phyloP scores from a whole-genome alignment of 306 rosid species.

The Benincasa hispida region DNA sequence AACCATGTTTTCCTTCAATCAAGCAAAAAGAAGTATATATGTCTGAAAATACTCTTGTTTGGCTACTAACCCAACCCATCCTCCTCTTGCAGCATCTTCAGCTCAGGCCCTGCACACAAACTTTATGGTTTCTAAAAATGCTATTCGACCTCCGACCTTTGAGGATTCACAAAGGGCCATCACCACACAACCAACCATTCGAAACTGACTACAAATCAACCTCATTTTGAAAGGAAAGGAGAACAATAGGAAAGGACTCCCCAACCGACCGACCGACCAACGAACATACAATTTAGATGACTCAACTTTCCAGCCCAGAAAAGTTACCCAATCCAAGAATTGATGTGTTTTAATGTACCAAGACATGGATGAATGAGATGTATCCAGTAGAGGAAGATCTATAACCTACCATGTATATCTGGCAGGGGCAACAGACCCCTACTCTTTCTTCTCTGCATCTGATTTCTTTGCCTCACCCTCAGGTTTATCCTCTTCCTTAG shows the following conservation, averaged over 20 bases:
- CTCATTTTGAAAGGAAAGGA: not conserved
- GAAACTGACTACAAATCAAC: not conserved
- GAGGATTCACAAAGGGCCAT: not conserved
- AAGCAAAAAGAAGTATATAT: not conserved
- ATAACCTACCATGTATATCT: not conserved
- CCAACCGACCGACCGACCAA: not conserved
- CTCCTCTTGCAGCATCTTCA: not conserved
- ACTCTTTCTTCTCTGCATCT: slow-evolving; percentile 32
- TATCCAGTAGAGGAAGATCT: not conserved
- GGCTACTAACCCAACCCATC: not conserved
- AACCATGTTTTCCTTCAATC: not conserved
- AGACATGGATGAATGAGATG: not conserved
- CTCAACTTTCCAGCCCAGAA: not conserved
- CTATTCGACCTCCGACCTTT: not conserved
- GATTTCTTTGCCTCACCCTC: slow-evolving; percentile 23
- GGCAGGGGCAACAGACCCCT: slow-evolving; percentile 37
- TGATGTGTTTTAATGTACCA: not conserved
- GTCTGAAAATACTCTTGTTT: not conserved
- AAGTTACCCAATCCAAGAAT: slow-evolving; percentile 2
- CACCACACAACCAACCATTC: not conserved
- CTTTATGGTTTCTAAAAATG: not conserved
- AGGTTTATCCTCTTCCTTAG: slow-evolving; percentile 10
- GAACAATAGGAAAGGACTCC: not conserved
- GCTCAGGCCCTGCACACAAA: not conserved
- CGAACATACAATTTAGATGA: not conserved